phyloP scores from a whole-genome alignment of 805 yeast species.

The Suhomyces tanzawaensis region DNA sequence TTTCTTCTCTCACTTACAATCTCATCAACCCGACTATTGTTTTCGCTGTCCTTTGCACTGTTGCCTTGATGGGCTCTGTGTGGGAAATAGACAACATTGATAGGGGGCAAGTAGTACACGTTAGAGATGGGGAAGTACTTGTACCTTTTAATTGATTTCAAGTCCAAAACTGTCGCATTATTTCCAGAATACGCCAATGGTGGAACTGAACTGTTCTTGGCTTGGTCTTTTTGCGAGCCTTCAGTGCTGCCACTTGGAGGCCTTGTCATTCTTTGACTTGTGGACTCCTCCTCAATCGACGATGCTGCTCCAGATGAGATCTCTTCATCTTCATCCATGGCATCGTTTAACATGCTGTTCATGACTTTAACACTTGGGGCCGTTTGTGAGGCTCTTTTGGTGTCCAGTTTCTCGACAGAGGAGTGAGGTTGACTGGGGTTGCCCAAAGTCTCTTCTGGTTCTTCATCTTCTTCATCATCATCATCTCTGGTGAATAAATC shows the following conservation, averaged over 20 bases:
- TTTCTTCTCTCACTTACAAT: conserved; percentile 12
- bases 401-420: neutral
- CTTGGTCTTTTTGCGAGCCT: neutral
- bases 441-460: neutral
- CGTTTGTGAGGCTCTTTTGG: neutral
- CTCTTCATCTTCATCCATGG: conserved; percentile 8
- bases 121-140: conserved; percentile 51
- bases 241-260: neutral
- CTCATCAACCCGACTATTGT: conserved; percentile 4
- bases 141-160: conserved; percentile 24
- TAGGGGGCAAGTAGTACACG: conserved; percentile 53
- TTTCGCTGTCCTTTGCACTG: conserved; percentile 6
- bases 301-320: conserved; percentile 2
- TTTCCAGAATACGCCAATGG: conserved; percentile 6
- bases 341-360: neutral
- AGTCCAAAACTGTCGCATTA: conserved; percentile 6
- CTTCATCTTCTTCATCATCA: conserved; percentile 7
- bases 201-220: neutral
- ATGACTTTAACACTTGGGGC: conserved; percentile 6
- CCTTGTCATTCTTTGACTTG: neutral
- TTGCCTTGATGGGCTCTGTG: conserved; percentile 44
- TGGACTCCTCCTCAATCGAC: conserved; percentile 4
- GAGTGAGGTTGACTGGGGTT: neutral
- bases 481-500: conserved; percentile 6
- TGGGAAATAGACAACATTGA: conserved; percentile 54